These are phyloP conservation scores for Opeltia flavorubescens DNA, from an alignment of 495 filamentous ascomycete genomes.

Conservation along the genomic window DNA sequence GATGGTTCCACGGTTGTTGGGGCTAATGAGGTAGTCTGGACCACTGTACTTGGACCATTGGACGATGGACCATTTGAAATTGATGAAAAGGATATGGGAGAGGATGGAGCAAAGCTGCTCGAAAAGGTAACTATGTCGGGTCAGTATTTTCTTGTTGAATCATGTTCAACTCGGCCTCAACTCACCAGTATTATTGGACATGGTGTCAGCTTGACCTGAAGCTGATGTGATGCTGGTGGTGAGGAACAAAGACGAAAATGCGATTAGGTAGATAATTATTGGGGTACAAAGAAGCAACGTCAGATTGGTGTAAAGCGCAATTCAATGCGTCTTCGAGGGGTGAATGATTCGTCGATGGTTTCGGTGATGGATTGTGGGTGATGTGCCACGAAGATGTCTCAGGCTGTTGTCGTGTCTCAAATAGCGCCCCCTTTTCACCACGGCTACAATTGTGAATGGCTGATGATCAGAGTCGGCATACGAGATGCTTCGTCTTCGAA, in stretches of 20 bases:
- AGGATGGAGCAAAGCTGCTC: not conserved
- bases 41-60: not conserved
- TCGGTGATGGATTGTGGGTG: not conserved
- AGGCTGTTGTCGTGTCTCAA: conserved; percentile 4
- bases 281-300: not conserved
- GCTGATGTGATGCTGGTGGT: not conserved
- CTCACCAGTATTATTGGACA: not conserved
- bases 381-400: not conserved
- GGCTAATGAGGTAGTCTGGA: not conserved
- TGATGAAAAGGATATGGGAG: not conserved
- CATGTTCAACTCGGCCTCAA: not conserved
- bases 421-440: not conserved
- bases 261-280: not conserved
- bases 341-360: too few species aligned
- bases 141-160: not conserved
- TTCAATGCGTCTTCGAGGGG: conserved; percentile 5
- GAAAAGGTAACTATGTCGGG: not conserved
- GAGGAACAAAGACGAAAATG: not conserved
- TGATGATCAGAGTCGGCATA: too few species aligned
- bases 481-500: too few species aligned
- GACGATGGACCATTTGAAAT: not conserved
- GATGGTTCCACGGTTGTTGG: not conserved
- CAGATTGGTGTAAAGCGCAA: not conserved
- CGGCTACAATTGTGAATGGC: too few species aligned
- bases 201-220: conserved; percentile 1